Conservation (phyloP, 2,329 filamentous ascomycete species). For the Calonectria fujianensis region DNA sequence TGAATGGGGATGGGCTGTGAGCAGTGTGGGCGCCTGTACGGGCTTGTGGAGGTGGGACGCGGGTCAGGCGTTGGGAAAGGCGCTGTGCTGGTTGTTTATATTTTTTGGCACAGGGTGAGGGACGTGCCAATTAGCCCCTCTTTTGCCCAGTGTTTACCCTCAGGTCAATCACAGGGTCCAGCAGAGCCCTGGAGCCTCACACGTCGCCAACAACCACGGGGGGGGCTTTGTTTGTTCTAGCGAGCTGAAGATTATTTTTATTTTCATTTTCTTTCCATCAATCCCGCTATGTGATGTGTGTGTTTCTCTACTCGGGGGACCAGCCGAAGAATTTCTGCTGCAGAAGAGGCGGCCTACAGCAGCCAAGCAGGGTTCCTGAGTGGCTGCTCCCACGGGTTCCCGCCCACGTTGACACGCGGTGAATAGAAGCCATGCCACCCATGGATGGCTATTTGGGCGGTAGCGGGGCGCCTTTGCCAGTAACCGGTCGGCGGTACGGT, state of each 20-base stretch:
- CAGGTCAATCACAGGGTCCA: constrained; percentile 16
- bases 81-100: constrained; percentile 36
- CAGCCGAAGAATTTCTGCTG: neutral
- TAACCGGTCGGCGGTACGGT: constrained; percentile 37
- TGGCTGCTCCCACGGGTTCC: constrained; percentile 30
- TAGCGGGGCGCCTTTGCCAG: constrained; percentile 35
- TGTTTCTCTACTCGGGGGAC: neutral
- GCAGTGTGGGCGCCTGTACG: constrained; percentile 41
- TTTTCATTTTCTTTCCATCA: too few species aligned
- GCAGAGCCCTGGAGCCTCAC: neutral
- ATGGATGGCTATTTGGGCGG: constrained; percentile 26
- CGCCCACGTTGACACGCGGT: constrained; percentile 23
- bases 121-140: constrained; percentile 35
- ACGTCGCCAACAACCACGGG: neutral
- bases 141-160: constrained; percentile 27
- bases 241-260: neutral
- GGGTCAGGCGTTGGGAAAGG: constrained; percentile 51
- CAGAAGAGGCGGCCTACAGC: constrained; percentile 1
- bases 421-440: constrained; percentile 14
- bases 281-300: neutral
- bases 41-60: constrained; percentile 53
- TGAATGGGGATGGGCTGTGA: constrained; percentile 43
- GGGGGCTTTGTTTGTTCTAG: neutral
- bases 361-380: constrained; percentile 19
- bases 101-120: constrained; percentile 27